A percentile compares a stretch with the other conserved stretches of the same genome.
phyloP scores from a whole-genome alignment of 768 basidiomycete genomes.

The Tremella yokohamensis region DNA sequence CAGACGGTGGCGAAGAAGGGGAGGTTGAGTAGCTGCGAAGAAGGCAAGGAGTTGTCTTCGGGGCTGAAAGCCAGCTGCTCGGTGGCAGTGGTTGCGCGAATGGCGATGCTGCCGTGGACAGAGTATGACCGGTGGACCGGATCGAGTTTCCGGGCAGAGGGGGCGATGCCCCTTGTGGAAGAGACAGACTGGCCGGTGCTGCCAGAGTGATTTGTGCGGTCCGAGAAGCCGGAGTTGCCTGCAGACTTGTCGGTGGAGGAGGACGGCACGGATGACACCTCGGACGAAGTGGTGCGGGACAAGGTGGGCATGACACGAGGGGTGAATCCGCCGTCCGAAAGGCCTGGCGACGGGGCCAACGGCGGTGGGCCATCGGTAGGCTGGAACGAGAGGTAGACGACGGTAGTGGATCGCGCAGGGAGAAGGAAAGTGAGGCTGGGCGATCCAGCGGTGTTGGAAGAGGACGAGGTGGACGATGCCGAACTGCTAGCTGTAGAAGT shows the following conservation, averaged over 20 bases:
- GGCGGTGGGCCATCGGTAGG: slow-evolving; percentile 14
- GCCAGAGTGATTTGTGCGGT: slow-evolving; percentile 1
- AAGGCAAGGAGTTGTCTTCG: neutral
- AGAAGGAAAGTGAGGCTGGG: slow-evolving; percentile 20
- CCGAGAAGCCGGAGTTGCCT: neutral
- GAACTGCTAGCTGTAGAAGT: slow-evolving; percentile 18
- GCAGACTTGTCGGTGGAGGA: slow-evolving; percentile 1
- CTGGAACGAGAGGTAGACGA: slow-evolving; percentile 38
- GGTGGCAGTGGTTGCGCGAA: slow-evolving; percentile 19
- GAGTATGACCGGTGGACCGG: slow-evolving; percentile 38
- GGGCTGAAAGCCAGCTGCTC: neutral
- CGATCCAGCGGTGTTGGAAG: slow-evolving; percentile 19
- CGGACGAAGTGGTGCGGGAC: slow-evolving; percentile 25
- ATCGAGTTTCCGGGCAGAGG: slow-evolving; percentile 15
- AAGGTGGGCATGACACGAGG: slow-evolving; percentile 32
- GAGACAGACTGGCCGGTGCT: slow-evolving; percentile 20
- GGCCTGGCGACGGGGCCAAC: neutral
- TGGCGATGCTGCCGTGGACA: slow-evolving; percentile 38
- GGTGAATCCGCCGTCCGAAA: slow-evolving; percentile 28
- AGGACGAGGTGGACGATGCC: slow-evolving; percentile 30
- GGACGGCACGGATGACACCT: slow-evolving; percentile 13
- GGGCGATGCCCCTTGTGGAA: slow-evolving; percentile 10
- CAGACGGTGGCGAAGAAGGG: slow-evolving; percentile 47
- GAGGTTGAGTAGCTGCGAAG: slow-evolving; percentile 28
- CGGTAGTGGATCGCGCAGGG: slow-evolving; percentile 16